Conservation (phyloP, 202 grass and related monocot genomes). For the Dendrocalamus latiflorus region DNA sequence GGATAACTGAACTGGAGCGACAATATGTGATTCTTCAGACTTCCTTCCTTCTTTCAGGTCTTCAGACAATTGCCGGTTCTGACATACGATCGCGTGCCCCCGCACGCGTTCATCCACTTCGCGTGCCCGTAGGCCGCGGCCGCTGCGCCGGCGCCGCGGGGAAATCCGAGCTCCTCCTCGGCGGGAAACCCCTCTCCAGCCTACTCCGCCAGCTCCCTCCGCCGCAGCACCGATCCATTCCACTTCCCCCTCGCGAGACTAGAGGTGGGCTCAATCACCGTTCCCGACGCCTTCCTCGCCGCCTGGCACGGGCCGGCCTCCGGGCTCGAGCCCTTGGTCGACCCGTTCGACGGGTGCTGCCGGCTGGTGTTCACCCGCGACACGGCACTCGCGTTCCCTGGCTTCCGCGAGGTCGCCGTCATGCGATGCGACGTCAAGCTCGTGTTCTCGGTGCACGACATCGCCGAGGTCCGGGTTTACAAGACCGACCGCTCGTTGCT, state of each 20-base stretch:
- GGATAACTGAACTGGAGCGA: no score
- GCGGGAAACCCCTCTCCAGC: conserved; percentile 25
- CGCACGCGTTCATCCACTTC: conserved; percentile 90
- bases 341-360: conserved; percentile 66
- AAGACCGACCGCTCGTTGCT: conserved; percentile 41
- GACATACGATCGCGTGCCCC: conserved; percentile 47
- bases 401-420: conserved; percentile 17
- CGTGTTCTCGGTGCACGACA: conserved; percentile 52
- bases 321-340: conserved; percentile 54
- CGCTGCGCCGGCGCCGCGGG: conserved; percentile 46
- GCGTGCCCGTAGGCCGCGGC: conserved; percentile 38
- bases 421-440: conserved; percentile 74
- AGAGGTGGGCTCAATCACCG: conserved; percentile 51
- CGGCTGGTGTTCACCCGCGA: conserved; percentile 55
- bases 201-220: conserved; percentile 32
- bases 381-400: conserved; percentile 47
- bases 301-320: conserved; percentile 44
- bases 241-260: conserved; percentile 50
- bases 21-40: no score
- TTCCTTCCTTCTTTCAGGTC: no score
- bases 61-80: no score
- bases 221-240: conserved; percentile 37
- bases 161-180: conserved; percentile 41
- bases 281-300: conserved; percentile 38
- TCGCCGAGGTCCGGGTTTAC: conserved; percentile 41